Base-by-base conservation (phyloP, 2,329 filamentous ascomycete genomes). In the Nemania sp. region DNA sequence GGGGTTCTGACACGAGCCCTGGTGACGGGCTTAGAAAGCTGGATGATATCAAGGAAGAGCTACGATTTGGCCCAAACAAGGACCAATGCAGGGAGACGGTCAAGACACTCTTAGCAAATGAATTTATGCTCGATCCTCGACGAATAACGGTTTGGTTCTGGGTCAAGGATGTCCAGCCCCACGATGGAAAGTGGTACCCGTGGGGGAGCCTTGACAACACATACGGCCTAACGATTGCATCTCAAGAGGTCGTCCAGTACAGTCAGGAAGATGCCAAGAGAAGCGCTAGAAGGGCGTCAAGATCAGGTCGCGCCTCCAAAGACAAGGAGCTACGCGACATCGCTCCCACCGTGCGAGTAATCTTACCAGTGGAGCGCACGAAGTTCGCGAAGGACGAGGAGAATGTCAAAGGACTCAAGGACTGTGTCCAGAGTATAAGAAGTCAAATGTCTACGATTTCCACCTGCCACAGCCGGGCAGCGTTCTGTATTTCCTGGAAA, bases 401-500 rank as follows among this genome's bases (percentile, higher is more conserved):
- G 27, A 64, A 61, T 22, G 56, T 61, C 32, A 58, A 58, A 32
- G 62, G 59, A 38, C 61, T 70, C 4, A 35, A 62, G 47, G 55
- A 67, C 13, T 70, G 65, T 20, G 67, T 70, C 11, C 61, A 64
- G 7, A 45, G 60, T 3, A 57, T 67, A 32, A 32, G 67, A 41
- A n/a, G 29, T n/a, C 56, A 67, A n/a, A 22, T 70, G 29, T 32
- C 56, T 7, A 35, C 29, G 6, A 38, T 32, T 2, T 70, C 64
- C 1, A n/a, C 41, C 7, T 32, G 53, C 11, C 62, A 67, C 35
- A 64, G 64, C 20, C 67, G 55, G 18, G 65, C 65, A 2, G 67
- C 67, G 15, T 62, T 70, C 61, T 61, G 65, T 3, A 67, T 70
- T 8, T 70, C 65, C 4, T 70, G 67, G 67, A 58, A 58, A 53